These are phyloP conservation scores for Annulohypoxylon truncatum DNA, from an alignment of 2,329 filamentous ascomycete species.

Conservation along the genomic window DNA sequence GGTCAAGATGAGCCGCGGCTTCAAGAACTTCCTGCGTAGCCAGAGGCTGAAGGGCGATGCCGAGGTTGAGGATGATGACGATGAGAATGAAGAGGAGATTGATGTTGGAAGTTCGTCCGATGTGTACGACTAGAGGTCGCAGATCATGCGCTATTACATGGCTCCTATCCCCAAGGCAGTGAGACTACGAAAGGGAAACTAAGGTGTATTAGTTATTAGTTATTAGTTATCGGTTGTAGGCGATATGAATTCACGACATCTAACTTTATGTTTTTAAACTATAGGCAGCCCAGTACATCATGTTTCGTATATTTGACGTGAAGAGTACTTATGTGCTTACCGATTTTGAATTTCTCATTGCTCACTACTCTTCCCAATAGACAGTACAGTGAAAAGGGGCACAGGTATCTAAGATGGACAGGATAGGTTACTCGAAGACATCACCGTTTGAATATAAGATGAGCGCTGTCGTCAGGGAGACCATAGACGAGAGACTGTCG, in stretches of 20 bases:
- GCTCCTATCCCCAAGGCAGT: neutral
- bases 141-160: neutral
- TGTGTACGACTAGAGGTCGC: neutral
- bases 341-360: too few species aligned
- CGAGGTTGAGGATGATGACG: neutral
- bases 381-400: too few species aligned
- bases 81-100: neutral
- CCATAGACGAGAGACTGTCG: too few species aligned
- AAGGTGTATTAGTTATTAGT: neutral
- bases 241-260: neutral
- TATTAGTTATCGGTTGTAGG: neutral
- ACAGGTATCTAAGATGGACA: too few species aligned
- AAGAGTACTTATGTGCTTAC: too few species aligned
- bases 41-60: neutral
- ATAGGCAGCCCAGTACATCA: neutral
- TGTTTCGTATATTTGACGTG: too few species aligned
- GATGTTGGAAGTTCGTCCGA: neutral
- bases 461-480: too few species aligned
- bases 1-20: conserved; percentile 54
- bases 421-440: too few species aligned
- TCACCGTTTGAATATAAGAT: too few species aligned
- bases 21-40: conserved; percentile 51
- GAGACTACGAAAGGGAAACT: neutral
- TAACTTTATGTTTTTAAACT: neutral
- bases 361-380: too few species aligned